Base-by-base conservation (phyloP, 1,284 basidiomycete species). In the Coniophora puteana region DNA sequence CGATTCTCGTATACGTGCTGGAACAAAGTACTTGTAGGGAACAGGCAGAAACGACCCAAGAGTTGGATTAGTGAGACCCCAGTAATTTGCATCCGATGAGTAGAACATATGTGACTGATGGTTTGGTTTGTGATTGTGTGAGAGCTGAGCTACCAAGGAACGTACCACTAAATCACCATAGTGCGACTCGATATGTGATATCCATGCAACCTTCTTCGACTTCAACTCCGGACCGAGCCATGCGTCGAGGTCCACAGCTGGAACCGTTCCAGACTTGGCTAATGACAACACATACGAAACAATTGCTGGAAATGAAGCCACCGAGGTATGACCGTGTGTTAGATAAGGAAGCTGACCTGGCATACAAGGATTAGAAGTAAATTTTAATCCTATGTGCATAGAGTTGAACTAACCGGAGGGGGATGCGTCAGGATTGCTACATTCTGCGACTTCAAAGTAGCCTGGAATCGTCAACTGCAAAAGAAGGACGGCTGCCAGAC, bases 21-120 rank as follows among this genome's bases (percentile, higher is more conserved):
- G 81, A 2, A 87, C 72, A 51, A 83, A 90, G 55, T 87, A 89
- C 5, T 76, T 71, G 49, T 84, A 82, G 1, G 85, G 87, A 3
- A 83, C 44, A 12, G 78, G 71, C 41, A 86, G 75, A 48, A 79
- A 60, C 11, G 72, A 69, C 1, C 71, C 74, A 22, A 89, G 62
- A 0, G 69, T 60, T 3, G 72, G 72, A 36, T 71, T 70, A 3
- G 74, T 83, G 37, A 83, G 51, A 8, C 64, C 63, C 48, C 55
- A 62, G 71, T 83, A 89, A 50, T 90, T 90, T 27, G 66, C 65
- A 26, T 73, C 60, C 22, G 76, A 62, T 4, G 80, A 75, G 53
- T 78, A 89, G 27, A 85, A 64, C 46, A 70, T 70, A 52, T 85
- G 72, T 24, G 76, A 63, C 71, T 80, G 44, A 17, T 41, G 43